Base-by-base conservation (phyloP, 371 early-diverging fungal genomes). In the Homolaphlyctis polyrhiza region DNA sequence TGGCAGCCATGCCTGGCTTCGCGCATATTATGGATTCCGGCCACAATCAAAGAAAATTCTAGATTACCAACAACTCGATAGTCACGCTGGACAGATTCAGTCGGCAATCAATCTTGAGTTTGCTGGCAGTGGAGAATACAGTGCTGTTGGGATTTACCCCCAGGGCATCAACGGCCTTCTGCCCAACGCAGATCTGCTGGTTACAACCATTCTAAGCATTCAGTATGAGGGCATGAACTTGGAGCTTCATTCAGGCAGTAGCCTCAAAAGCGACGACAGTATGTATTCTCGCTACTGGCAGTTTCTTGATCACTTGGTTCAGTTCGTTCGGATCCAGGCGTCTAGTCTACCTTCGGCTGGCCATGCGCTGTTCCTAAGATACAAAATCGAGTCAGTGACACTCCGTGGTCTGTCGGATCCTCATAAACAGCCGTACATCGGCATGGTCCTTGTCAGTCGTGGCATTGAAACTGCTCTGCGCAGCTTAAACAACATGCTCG, bases 81-180 rank as follows among this genome's bases (percentile, higher is more conserved):
- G 47, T 35, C 73, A 71, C 51, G 88, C 91, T 29, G 95, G 98
- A 21, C 86, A 85, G 11, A 89, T 97, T 59, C 92, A 93, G 70
- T 91, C 89, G 18, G 97, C 92, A 0, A 58, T 97, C 36, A 88
- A 89, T 63, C 65, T 97, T 29, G 96, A 96, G 67, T 90, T 97
- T 67, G 84, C 89, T 30, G 78, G 72, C 13, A 81, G 84, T 1
- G 83, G 81, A 16, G 79, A 84, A 28, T 95, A 92, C 74, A 79
- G 78, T 34, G 78, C 82, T 0, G 54, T 97, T 13, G 94, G 90
- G 2, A 69, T 96, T 48, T 88, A 50, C 25, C 21, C 77, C 87
- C 93, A 90, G 79, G 96, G 97, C 0, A 83, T 91, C 45, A 92
- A 92, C 73, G 97, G 98, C 2, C 94, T 92, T 66, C 81, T 94